These are phyloP conservation scores for Helicocarpus griseus DNA, from an alignment of 2,329 filamentous ascomycete species.

Conservation along the genomic window DNA sequence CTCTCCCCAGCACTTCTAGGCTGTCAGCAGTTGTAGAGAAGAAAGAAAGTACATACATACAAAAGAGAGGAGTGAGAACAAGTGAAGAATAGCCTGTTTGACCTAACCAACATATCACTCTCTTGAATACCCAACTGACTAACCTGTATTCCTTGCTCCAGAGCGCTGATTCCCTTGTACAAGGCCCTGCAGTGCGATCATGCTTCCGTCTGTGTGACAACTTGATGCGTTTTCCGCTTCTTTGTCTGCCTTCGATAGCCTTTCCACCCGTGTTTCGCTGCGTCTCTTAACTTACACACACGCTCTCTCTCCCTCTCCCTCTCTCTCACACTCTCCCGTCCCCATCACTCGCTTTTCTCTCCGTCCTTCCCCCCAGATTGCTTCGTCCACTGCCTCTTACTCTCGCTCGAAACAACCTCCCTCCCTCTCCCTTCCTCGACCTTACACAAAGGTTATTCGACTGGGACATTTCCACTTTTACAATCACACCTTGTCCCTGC, in stretches of 20 bases:
- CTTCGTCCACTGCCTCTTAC: background rate
- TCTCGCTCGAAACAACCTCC: constrained; percentile 9
- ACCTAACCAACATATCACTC: background rate
- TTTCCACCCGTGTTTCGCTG: constrained; percentile 11
- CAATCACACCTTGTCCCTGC: constrained; percentile 2
- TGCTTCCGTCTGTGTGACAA: constrained; percentile 17
- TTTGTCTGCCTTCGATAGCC: constrained; percentile 16
- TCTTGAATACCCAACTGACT: background rate
- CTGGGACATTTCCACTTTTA: background rate
- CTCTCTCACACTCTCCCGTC: constrained; percentile 12
- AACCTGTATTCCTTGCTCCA: background rate
- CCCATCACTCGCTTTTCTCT: constrained; percentile 10
- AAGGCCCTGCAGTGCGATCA: constrained; percentile 13
- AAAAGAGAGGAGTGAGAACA: background rate
- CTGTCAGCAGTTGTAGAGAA: background rate
- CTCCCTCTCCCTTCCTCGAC: constrained; percentile 14
- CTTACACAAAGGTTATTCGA: constrained; percentile 7
- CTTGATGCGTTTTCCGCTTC: constrained; percentile 16
- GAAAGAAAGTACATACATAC: background rate
- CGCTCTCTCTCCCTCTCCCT: constrained; percentile 2
- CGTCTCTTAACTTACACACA: constrained; percentile 5
- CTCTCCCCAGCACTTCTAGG: background rate
- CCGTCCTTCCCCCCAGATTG: background rate
- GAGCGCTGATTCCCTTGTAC: background rate
- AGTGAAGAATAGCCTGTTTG: too few relatives aligned